Evolutionary conservation across 2,329 filamentous ascomycete genomes (phyloP).

Genomic region (Plectosphaerella sp.): DNA sequence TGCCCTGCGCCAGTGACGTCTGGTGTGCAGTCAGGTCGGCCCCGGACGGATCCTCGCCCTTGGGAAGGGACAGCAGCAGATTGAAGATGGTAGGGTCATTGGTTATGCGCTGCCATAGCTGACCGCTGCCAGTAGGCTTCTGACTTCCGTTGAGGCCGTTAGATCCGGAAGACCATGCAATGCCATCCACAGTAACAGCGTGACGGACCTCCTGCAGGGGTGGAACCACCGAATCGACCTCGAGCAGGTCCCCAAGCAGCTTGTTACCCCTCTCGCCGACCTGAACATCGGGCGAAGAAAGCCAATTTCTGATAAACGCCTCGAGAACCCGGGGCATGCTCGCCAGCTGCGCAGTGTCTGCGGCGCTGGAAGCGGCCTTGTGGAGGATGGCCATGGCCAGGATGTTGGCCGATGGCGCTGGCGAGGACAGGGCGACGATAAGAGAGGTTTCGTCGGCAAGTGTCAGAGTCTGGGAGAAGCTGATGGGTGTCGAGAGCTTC

Average conservation of each 20-base stretch:
- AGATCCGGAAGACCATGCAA: slow-evolving; percentile 2
- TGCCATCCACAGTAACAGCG: slow-evolving; percentile 2
- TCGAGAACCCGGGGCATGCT: slow-evolving; percentile 43
- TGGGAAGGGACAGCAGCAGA: slow-evolving; percentile 36
- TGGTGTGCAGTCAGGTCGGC: slow-evolving; percentile 26
- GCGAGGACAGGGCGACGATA: slow-evolving; percentile 47
- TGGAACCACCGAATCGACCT: slow-evolving; percentile 44
- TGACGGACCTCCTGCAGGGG: slow-evolving; percentile 8
- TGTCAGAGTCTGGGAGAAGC: slow-evolving; percentile 45
- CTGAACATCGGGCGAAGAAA: slow-evolving; percentile 46
- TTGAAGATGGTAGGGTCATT: slow-evolving; percentile 32
- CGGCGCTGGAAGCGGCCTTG: slow-evolving; percentile 45
- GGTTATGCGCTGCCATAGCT: slow-evolving; percentile 37
- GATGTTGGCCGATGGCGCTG: slow-evolving; percentile 51
- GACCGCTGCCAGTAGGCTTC: neutral
- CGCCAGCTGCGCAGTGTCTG: slow-evolving; percentile 46
- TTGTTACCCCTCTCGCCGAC: slow-evolving; percentile 49
- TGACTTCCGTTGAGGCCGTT: slow-evolving; percentile 25
- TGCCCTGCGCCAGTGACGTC: slow-evolving; percentile 46
- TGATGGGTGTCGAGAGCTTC: slow-evolving; percentile 51
- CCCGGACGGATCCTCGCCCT: slow-evolving; percentile 21
- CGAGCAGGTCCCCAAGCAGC: slow-evolving; percentile 49
- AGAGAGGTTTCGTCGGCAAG: slow-evolving; percentile 48
- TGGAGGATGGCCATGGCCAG: slow-evolving; percentile 52
- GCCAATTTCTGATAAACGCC: slow-evolving; percentile 46